phyloP scores from a whole-genome alignment of 2,329 filamentous ascomycete genomes.

The Dothistroma pini region DNA sequence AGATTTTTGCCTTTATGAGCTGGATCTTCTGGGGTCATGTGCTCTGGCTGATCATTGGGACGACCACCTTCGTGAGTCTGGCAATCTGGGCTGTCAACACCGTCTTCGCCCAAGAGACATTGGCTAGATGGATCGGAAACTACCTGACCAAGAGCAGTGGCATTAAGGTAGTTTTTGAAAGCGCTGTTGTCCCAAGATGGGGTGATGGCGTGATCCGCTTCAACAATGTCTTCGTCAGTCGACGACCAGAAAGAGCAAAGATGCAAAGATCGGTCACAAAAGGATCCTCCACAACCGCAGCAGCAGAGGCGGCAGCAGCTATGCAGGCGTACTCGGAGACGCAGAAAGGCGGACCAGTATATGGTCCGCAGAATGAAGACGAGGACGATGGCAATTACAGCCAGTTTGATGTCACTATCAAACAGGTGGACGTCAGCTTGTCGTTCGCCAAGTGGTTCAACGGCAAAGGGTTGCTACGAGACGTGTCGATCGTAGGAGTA shows the following conservation, averaged over 20 bases:
- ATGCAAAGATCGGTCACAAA: conserved; percentile 65
- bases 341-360: conserved; percentile 36
- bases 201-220: conserved; percentile 92
- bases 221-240: conserved; percentile 92
- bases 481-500: conserved; percentile 92
- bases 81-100: conserved; percentile 88
- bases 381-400: conserved; percentile 97
- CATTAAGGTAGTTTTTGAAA: conserved; percentile 92
- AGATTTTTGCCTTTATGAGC: conserved; percentile 92
- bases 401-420: conserved; percentile 92
- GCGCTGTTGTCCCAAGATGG: conserved; percentile 96
- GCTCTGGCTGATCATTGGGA: conserved; percentile 93
- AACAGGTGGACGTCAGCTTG: conserved; percentile 91
- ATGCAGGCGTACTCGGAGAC: conserved; percentile 45
- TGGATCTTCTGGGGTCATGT: conserved; percentile 94
- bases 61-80: conserved; percentile 93
- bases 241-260: conserved; percentile 70
- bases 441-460: conserved; percentile 99
- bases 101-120: conserved; percentile 92
- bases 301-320: conserved; percentile 76
- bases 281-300: conserved; percentile 79
- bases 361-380: conserved; percentile 44
- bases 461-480: conserved; percentile 82
- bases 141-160: conserved; percentile 93
- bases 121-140: conserved; percentile 90